Evolutionary conservation across 805 yeast genomes (phyloP).

Genomic region (Candida incommunis): DNA sequence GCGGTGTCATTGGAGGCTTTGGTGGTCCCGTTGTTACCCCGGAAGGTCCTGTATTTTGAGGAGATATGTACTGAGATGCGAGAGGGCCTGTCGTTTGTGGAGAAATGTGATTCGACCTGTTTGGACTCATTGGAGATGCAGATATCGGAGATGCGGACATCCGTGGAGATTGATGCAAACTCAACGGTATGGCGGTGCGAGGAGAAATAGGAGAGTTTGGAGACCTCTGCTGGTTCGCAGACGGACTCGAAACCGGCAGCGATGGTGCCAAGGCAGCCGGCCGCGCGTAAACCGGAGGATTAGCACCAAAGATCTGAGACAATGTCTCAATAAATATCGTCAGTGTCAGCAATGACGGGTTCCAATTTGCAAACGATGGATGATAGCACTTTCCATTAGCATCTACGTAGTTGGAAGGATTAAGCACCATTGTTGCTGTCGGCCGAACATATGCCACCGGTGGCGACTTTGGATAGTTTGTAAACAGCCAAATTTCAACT

Average conservation of each 20-base stretch:
- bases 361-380: slow-evolving; percentile 55
- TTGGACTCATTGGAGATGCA: neutral
- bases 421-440: slow-evolving; percentile 31
- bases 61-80: neutral
- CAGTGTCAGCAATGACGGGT: slow-evolving; percentile 18
- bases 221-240: too few relatives aligned
- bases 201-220: slow-evolving; percentile 8
- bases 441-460: slow-evolving; percentile 58
- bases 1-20: slow-evolving; percentile 3
- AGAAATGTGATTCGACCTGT: slow-evolving; percentile 1
- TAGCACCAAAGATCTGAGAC: slow-evolving; percentile 24
- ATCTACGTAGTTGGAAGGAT: slow-evolving; percentile 55
- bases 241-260: neutral
- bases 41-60: neutral
- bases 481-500: slow-evolving; percentile 65
- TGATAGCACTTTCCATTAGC: slow-evolving; percentile 58
- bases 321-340: slow-evolving; percentile 22
- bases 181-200: too few relatives aligned
- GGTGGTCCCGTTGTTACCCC: slow-evolving; percentile 1
- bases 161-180: neutral
- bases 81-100: slow-evolving; percentile 1
- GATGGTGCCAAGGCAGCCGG: slow-evolving; percentile 9
- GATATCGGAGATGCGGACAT: neutral
- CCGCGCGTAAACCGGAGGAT: slow-evolving; percentile 32
- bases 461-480: slow-evolving; percentile 47